A percentile compares a stretch with the other conserved stretches of the same genome.
These are phyloP conservation scores for Ustilago crameri DNA, from an alignment of 1,284 basidiomycete genomes.

Conservation along the genomic window DNA sequence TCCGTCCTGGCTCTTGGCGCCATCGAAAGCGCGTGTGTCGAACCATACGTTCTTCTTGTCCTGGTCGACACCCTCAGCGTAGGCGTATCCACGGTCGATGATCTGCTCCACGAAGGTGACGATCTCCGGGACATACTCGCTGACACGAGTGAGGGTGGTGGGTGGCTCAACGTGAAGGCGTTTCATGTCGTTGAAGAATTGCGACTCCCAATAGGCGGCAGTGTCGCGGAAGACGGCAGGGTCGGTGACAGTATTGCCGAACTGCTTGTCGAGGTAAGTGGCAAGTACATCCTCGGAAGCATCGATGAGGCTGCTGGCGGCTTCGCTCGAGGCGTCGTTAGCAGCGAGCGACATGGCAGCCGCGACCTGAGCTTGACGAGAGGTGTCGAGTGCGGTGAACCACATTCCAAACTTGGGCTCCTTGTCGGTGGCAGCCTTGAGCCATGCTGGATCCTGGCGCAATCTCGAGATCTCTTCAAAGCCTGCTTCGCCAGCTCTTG, in stretches of 20 bases:
- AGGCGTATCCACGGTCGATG: slow-evolving; percentile 88
- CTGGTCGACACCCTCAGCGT: slow-evolving; percentile 69
- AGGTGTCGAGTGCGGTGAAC: slow-evolving; percentile 59
- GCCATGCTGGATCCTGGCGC: slow-evolving; percentile 54
- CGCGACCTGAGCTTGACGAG: slow-evolving; percentile 60
- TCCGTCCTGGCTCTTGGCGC: slow-evolving; percentile 67
- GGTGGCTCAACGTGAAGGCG: slow-evolving; percentile 86
- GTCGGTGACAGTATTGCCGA: slow-evolving; percentile 82
- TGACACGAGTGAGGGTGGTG: slow-evolving; percentile 91
- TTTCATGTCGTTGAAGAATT: slow-evolving; percentile 93
- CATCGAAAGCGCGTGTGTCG: slow-evolving; percentile 88
- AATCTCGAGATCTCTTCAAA: slow-evolving; percentile 60
- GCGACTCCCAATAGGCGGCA: slow-evolving; percentile 87
- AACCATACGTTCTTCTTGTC: slow-evolving; percentile 79
- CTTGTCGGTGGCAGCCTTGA: slow-evolving; percentile 44
- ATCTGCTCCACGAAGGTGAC: slow-evolving; percentile 88
- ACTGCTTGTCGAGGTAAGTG: slow-evolving; percentile 48
- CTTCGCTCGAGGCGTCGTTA: slow-evolving; percentile 32
- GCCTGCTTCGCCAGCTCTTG: slow-evolving; percentile 56
- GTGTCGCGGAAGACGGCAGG: slow-evolving; percentile 85
- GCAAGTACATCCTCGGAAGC: slow-evolving; percentile 63
- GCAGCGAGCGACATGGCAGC: slow-evolving; percentile 60
- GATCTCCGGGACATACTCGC: slow-evolving; percentile 96
- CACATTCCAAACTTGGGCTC: slow-evolving; percentile 66
- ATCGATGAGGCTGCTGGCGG: slow-evolving; percentile 51